These are phyloP conservation scores for Peronosclerospora sorghi DNA, from an alignment of 352 stramenopile genomes.

Conservation along the genomic window DNA sequence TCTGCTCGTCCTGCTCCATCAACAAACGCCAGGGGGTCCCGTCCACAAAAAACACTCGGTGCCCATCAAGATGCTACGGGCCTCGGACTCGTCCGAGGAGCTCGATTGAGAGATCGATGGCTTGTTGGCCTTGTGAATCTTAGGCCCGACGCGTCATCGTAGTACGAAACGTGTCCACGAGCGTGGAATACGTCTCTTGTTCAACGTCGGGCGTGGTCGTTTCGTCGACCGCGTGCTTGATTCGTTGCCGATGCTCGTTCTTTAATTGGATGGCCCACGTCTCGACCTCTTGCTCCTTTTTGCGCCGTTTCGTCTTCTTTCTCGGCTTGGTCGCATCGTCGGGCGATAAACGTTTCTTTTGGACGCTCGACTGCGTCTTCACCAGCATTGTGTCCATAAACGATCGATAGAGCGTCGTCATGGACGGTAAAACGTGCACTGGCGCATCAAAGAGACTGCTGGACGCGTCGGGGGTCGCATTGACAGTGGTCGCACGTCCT, in stretches of 20 bases:
- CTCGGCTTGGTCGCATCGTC: constrained; percentile 8
- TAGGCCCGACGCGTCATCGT: constrained; percentile 19
- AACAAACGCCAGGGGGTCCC: too few species aligned
- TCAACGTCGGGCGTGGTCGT: constrained; percentile 41
- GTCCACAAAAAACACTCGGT: too few species aligned
- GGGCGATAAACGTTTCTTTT: constrained; percentile 12
- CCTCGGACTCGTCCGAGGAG: too few species aligned
- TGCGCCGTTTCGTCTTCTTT: constrained; percentile 57
- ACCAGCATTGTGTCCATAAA: constrained; percentile 84
- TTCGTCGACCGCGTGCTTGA: constrained; percentile 57
- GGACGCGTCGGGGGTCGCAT: constrained; percentile 7
- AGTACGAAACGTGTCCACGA: constrained; percentile 55
- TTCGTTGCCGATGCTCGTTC: constrained; percentile 41
- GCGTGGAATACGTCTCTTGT: constrained; percentile 60
- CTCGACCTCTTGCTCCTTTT: constrained; percentile 23
- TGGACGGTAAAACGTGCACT: constrained; percentile 71
- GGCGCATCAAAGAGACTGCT: constrained; percentile 65
- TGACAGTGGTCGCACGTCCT: too few species aligned
- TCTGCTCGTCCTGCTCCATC: too few species aligned
- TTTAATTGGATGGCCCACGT: too few species aligned
- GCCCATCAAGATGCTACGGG: too few species aligned
- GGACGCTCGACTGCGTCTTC: constrained; percentile 30
- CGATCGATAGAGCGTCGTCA: constrained; percentile 70
- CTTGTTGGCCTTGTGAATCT: too few species aligned
- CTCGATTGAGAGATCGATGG: too few species aligned